A percentile compares a stretch with the other conserved stretches of the same genome.
phyloP scores from a whole-genome alignment of 2,329 filamentous ascomycete genomes.

The Fusarium longipes region DNA sequence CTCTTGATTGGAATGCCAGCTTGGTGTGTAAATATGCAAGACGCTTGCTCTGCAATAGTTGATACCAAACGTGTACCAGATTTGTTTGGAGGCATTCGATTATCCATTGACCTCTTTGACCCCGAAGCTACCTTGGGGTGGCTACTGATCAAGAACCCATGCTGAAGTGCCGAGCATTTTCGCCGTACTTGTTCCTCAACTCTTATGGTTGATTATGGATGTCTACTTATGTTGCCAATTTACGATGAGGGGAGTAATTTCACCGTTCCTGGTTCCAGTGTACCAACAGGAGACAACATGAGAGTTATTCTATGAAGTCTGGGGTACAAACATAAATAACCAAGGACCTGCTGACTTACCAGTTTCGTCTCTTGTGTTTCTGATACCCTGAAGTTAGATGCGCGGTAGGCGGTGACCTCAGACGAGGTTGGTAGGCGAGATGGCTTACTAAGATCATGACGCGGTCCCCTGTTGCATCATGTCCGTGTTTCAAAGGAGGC shows the following conservation, averaged over 20 bases:
- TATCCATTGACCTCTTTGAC: neutral
- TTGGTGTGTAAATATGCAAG: neutral
- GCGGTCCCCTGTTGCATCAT: conserved; percentile 32
- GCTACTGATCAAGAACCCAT: too few species aligned
- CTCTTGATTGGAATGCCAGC: neutral
- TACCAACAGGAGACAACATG: neutral
- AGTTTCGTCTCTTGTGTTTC: neutral
- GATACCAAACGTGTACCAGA: neutral
- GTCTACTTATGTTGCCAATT: neutral
- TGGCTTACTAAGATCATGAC: conserved; percentile 39
- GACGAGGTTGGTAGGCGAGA: neutral
- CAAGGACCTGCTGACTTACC: too few species aligned
- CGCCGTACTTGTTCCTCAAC: neutral
- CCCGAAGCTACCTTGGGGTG: neutral
- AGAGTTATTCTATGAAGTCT: neutral
- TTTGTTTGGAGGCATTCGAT: too few species aligned
- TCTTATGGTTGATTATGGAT: neutral
- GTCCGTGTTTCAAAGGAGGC: conserved; percentile 22
- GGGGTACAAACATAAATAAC: too few species aligned
- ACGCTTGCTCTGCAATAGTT: neutral
- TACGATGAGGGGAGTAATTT: too few species aligned
- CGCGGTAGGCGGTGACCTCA: neutral
- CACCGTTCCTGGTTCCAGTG: neutral
- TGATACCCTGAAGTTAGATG: neutral
- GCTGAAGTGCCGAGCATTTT: neutral